phyloP scores from a whole-genome alignment of 2,329 filamentous ascomycete genomes.

The Ceratocystis harringtonii region DNA sequence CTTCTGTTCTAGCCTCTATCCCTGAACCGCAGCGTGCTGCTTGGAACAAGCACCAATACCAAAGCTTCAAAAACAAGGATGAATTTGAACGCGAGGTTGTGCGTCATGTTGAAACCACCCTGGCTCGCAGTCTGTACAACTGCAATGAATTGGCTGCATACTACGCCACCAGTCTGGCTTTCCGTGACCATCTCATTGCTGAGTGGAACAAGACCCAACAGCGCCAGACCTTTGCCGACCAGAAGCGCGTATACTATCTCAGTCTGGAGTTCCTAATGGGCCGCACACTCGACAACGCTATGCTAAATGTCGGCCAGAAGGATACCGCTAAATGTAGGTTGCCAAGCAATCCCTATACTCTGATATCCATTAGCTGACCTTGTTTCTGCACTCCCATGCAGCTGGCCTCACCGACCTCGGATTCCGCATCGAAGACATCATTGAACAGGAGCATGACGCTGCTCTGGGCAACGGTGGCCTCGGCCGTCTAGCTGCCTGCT shows the following conservation, averaged over 20 bases:
- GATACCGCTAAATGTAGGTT: slow-evolving; percentile 59
- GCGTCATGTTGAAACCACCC: slow-evolving; percentile 86
- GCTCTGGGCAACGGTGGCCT: slow-evolving; percentile 92
- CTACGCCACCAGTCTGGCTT: slow-evolving; percentile 75
- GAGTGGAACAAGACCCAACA: slow-evolving; percentile 99
- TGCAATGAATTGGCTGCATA: slow-evolving; percentile 94
- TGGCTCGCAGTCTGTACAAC: slow-evolving; percentile 93
- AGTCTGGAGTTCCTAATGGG: slow-evolving; percentile 98
- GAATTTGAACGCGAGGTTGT: slow-evolving; percentile 80
- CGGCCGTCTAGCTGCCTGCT: slow-evolving; percentile 86
- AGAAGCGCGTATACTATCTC: slow-evolving; percentile 92
- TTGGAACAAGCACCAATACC: slow-evolving; percentile 49
- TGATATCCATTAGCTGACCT: slow-evolving; percentile 9
- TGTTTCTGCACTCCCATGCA: slow-evolving; percentile 26
- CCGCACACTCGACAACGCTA: slow-evolving; percentile 89
- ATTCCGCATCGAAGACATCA: slow-evolving; percentile 92
- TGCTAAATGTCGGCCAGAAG: slow-evolving; percentile 89
- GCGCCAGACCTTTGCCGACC: slow-evolving; percentile 76
- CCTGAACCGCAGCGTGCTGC: slow-evolving; percentile 76
- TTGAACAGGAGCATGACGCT: slow-evolving; percentile 88
- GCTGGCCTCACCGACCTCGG: slow-evolving; percentile 78
- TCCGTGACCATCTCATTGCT: slow-evolving; percentile 81
- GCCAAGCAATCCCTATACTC: neutral
- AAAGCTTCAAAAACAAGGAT: slow-evolving; percentile 62
- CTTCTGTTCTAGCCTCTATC: slow-evolving; percentile 44